Evolutionary conservation across 768 basidiomycete species (phyloP).

Genomic region (Termitomyces sp.): DNA sequence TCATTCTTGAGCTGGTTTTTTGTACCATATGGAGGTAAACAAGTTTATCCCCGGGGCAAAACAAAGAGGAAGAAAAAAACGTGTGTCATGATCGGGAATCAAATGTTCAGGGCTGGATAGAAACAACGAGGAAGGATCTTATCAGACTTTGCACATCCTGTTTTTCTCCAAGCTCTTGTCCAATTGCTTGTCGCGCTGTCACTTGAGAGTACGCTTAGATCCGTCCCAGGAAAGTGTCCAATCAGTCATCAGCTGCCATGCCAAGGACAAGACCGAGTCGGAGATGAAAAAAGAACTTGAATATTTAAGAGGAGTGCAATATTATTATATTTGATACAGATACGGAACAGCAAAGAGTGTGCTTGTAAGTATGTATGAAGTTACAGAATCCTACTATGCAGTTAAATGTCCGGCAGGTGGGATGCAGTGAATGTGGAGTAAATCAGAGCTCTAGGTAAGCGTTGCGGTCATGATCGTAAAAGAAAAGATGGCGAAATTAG

Average conservation of each 20-base stretch:
- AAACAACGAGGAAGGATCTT: not conserved
- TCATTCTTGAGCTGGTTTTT: no score
- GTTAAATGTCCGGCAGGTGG: not conserved
- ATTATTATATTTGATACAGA: not conserved
- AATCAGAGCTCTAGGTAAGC: not conserved
- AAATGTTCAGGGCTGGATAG: no score
- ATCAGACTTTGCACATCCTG: not conserved
- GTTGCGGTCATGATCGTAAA: not conserved
- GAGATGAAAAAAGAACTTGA: not conserved
- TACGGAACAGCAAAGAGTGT: not conserved
- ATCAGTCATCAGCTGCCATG: not conserved
- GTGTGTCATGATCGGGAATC: no score
- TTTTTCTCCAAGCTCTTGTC: not conserved
- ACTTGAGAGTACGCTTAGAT: not conserved
- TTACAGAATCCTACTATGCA: not conserved
- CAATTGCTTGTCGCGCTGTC: not conserved
- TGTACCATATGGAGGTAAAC: no score
- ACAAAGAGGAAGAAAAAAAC: no score
- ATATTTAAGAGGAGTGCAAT: not conserved
- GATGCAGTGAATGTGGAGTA: not conserved
- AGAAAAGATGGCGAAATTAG: not conserved
- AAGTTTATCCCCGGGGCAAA: no score
- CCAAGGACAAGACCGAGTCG: not conserved
- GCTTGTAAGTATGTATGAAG: not conserved
- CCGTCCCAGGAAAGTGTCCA: not conserved